Evolutionary conservation across 805 yeast genomes (phyloP).

Genomic region (Priceomyces haplophilus): DNA sequence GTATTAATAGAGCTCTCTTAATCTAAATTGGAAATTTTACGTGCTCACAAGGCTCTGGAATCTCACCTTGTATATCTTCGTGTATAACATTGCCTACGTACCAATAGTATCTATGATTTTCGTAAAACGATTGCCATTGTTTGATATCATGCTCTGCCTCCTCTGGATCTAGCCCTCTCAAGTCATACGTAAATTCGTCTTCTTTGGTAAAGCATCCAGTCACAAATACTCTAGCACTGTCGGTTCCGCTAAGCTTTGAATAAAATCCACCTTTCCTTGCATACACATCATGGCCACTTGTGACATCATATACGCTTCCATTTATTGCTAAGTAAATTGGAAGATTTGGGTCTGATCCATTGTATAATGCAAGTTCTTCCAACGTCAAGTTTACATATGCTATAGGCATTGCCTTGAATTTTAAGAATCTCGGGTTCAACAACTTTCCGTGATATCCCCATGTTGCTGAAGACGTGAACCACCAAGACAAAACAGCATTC

Average conservation of each 20-base stretch:
- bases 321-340: conserved; percentile 61
- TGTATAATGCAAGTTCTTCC: conserved; percentile 45
- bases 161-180: conserved; percentile 53
- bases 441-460: conserved; percentile 63
- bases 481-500: conserved; percentile 51
- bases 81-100: conserved; percentile 55
- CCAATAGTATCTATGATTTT: conserved; percentile 52
- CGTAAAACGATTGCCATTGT: conserved; percentile 55
- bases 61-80: conserved; percentile 42
- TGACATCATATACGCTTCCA: conserved; percentile 65
- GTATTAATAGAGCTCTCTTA: neutral
- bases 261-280: conserved; percentile 58
- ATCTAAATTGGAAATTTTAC: conserved; percentile 20
- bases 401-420: conserved; percentile 16
- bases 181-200: conserved; percentile 62
- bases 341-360: conserved; percentile 45
- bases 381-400: conserved; percentile 34
- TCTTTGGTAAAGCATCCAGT: conserved; percentile 62
- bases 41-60: conserved; percentile 49
- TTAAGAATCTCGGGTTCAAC: conserved; percentile 42
- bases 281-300: conserved; percentile 47
- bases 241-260: conserved; percentile 57
- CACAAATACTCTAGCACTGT: conserved; percentile 64
- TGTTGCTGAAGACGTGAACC: conserved; percentile 52
- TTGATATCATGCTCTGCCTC: conserved; percentile 38